Evolutionary conservation across 345 rosid genomes (phyloP).

Genomic region (Corymbia maculata): DNA sequence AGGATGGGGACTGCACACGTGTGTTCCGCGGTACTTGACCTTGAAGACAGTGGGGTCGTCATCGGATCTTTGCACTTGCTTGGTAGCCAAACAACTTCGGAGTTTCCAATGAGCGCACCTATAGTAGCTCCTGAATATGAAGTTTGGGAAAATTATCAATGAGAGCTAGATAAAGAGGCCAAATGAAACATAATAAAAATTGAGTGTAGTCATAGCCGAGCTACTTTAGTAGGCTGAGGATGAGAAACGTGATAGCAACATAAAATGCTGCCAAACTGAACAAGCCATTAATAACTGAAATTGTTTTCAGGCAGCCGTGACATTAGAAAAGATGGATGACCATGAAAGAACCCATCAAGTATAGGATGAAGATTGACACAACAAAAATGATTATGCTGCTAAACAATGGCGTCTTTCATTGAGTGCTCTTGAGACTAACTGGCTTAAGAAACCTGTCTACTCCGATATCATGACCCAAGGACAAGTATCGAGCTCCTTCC

Average conservation of each 20-base stretch:
- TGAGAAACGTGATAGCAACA: background rate
- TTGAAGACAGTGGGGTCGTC: constrained; percentile 18
- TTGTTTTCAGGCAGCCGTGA: too few relatives aligned
- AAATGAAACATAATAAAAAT: background rate
- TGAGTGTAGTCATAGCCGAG: background rate
- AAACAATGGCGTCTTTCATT: background rate
- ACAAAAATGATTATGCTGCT: background rate
- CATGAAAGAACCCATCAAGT: too few relatives aligned
- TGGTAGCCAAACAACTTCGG: constrained; percentile 23
- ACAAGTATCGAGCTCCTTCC: too few relatives aligned
- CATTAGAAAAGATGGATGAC: too few relatives aligned
- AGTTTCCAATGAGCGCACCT: constrained; percentile 5
- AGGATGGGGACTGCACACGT: constrained; percentile 7
- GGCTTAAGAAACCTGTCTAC: too few relatives aligned
- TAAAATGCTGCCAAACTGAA: too few relatives aligned
- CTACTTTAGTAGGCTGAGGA: background rate
- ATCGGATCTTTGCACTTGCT: constrained; percentile 24
- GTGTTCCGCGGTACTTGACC: constrained; percentile 14
- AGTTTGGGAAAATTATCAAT: background rate
- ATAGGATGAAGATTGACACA: too few relatives aligned
- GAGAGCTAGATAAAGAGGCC: background rate
- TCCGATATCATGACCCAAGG: too few relatives aligned
- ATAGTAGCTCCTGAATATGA: constrained; percentile 5
- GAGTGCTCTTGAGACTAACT: background rate
- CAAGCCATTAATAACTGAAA: too few relatives aligned